These are phyloP conservation scores for Mycena sanguinolenta DNA, from an alignment of 768 basidiomycete genomes.

Conservation along the genomic window DNA sequence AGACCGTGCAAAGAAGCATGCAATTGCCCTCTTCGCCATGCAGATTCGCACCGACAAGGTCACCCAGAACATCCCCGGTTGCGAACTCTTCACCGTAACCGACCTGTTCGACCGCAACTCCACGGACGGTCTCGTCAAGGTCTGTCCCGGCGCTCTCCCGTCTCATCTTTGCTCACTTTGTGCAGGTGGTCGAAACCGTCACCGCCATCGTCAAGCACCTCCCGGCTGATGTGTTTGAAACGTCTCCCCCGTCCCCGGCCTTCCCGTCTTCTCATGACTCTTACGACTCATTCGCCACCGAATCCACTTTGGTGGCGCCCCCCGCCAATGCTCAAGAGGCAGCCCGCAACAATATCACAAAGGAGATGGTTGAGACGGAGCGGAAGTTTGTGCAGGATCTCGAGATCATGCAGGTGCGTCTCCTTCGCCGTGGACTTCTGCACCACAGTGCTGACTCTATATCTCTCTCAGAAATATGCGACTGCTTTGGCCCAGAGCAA, in stretches of 20 bases:
- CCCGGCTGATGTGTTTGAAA: conserved; percentile 76
- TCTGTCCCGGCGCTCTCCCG: conserved; percentile 49
- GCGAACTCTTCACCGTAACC: conserved; percentile 90
- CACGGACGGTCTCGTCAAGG: conserved; percentile 96
- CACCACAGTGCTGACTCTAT: conserved; percentile 21
- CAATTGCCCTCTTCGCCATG: conserved; percentile 93
- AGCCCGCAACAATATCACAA: conserved; percentile 82
- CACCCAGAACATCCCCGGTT: conserved; percentile 71
- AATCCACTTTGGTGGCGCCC: conserved; percentile 53
- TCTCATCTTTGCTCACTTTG: conserved; percentile 14
- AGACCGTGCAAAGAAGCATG: conserved; percentile 90
- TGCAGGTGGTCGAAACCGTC: conserved; percentile 90
- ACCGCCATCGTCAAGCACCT: conserved; percentile 85
- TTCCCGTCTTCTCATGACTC: conserved; percentile 70
- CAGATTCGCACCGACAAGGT: conserved; percentile 78
- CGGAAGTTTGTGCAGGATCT: conserved; percentile 97
- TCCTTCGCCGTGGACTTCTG: neutral
- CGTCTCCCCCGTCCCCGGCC: conserved; percentile 70
- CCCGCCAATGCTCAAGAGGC: conserved; percentile 72
- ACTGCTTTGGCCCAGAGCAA: conserved; percentile 85
- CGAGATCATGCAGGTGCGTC: conserved; percentile 92
- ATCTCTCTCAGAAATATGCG: conserved; percentile 81
- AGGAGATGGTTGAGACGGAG: conserved; percentile 95
- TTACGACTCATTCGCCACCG: conserved; percentile 60
- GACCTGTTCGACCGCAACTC: conserved; percentile 93